Percentiles rank a stretch among this genome's conserved stretches.
phyloP scores from a whole-genome alignment of 179 eudicot species.

The Silene noctiflora region DNA sequence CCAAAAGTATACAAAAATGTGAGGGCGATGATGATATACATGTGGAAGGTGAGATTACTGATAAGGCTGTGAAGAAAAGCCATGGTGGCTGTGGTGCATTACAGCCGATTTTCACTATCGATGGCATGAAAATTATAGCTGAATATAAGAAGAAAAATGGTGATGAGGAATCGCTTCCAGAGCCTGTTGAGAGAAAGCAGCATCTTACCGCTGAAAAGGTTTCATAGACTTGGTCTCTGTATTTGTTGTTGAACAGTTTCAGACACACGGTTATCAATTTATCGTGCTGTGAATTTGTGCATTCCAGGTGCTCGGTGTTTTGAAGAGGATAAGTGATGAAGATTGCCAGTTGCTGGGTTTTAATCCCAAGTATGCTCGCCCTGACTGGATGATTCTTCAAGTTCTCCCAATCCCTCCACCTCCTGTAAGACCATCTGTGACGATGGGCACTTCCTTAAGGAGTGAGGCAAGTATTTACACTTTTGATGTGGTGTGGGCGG shows the following conservation, averaged over 20 bases:
- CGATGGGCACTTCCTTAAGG: constrained; percentile 98
- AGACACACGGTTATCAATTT: neutral
- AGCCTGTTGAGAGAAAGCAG: constrained; percentile 96
- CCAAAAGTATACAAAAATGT: constrained; percentile 84
- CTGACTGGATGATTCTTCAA: constrained; percentile 99
- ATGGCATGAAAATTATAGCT: constrained; percentile 93
- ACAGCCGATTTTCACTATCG: constrained; percentile 91
- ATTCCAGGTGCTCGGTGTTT: constrained; percentile 73
- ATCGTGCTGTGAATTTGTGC: neutral
- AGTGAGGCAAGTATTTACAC: constrained; percentile 70
- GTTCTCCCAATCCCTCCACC: constrained; percentile 99
- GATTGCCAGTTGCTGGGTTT: constrained; percentile 81
- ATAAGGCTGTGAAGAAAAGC: constrained; percentile 67
- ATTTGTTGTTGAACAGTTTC: neutral
- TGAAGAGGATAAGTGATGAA: constrained; percentile 92
- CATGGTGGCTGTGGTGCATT: constrained; percentile 99
- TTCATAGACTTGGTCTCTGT: too few species aligned
- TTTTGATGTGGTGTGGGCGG: neutral
- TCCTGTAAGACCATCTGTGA: constrained; percentile 97
- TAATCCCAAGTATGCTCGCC: constrained; percentile 93
- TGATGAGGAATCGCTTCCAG: constrained; percentile 92
- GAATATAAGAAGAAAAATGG: constrained; percentile 97
- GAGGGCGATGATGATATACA: constrained; percentile 98
- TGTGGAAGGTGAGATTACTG: constrained; percentile 60
- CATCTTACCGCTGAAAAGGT: constrained; percentile 96